Base-by-base conservation (phyloP, 129 eudicot genomes). In the Saposhnikovia divaricata region DNA sequence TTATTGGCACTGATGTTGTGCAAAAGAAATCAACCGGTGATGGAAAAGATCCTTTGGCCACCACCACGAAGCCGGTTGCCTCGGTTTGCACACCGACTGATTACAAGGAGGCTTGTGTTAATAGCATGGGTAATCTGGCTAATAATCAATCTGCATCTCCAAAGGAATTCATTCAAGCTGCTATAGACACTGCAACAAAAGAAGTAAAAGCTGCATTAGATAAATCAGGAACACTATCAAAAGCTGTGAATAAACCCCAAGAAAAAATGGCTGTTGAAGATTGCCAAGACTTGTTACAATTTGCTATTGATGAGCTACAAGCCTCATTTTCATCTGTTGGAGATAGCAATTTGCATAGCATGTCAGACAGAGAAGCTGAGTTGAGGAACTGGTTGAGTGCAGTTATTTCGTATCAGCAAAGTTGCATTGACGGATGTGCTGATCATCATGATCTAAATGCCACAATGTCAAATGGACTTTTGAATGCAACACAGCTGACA, bases 361-460 rank as follows among this genome's bases (percentile, higher is more conserved):
- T 81, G 38, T 0, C 72, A 31, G 81, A 87, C 51, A 63, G 84
- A 51, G 83, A 65, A 40, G 77, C 74, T 0, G 89, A 88, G 77
- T 77, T 88, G 25, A 61, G 63, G 71, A 88, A 78, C 72, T 85
- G 91, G 91, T 31, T 88, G 4, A 85, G 89, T 25, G 89, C 91
- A 23, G 79, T 81, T 28, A 43, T 85, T 4, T 74, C 91, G n/a
- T 85, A 88, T 76, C 83, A 88, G 43, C 39, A 85, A 16, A 74
- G 85, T 9, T 88, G 91, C 38, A 39, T 85, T 0, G 91, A 88
- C 18, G 87, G 85, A 0, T 74, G 86, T 50, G 28, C 75, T 19
- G 77, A 77, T 31, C 80, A 68, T 28, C 75, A 71, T 0, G 84
- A 87, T 37, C 63, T 82, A 13, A 80, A 70, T 74, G 74, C 46